Base-by-base conservation (phyloP, 768 basidiomycete species). In the Tylopilus subfusipes region DNA sequence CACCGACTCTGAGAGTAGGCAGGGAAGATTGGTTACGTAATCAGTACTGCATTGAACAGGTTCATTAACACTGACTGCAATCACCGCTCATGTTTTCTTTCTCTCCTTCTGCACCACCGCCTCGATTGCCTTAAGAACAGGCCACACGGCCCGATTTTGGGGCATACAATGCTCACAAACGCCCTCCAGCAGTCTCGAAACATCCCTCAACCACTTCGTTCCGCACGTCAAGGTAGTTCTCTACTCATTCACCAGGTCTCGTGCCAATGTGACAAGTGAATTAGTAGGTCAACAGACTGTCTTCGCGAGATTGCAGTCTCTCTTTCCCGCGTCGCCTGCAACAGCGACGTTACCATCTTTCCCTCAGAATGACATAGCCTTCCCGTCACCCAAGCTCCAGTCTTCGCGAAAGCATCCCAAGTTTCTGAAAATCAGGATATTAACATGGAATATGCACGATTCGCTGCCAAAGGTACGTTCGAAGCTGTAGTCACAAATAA, bases 371-470 rank as follows among this genome's bases (percentile, higher is more conserved):
- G 44, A 60, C 44, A 54, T 56, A 11, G 48, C 63, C 43, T 65
- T 60, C 58, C 62, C 59, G 25, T 54, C 61, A n/a, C 50, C 65
- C 21, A 66, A 29, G 36, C 62, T 62, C 38, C 62, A 54, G n/a
- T 60, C 50, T 27, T 56, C 63, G 21, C 67, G 65, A 52, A 66
- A 58, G 52, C 51, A 64, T 22, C 63, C 71, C 18, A 77, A 75
- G 58, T 78, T 77, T 64, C 72, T 90, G 42, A 91, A 90, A 63
- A 72, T 89, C 36, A 74, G 83, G 40, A 81, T 90, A 44, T 48
- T 90, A 31, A 86, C 86, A 34, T 92, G 89, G 89, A 92, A 91
- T 59, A 92, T 92, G 89, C 86, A 91, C 58, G 88, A 90, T 58
- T 85, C 85, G 0, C 63, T 90, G 6, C 89, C 89, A 29, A 90